phyloP scores from a whole-genome alignment of 1,284 basidiomycete genomes.

The Thelephora terrestris region DNA sequence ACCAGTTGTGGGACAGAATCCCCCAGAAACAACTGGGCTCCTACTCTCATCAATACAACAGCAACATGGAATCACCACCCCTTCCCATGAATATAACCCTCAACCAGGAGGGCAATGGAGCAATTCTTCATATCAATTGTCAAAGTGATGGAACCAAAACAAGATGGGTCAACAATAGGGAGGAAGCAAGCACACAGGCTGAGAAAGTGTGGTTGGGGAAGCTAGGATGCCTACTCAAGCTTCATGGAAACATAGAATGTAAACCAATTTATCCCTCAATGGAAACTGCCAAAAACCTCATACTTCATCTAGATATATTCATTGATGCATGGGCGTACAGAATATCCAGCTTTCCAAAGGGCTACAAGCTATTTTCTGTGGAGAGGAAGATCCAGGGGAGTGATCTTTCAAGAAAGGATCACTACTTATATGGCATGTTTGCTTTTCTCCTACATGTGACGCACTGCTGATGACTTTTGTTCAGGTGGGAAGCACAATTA shows the following conservation, averaged over 20 bases:
- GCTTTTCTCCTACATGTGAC: background rate
- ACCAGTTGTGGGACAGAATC: background rate
- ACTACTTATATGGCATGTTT: background rate
- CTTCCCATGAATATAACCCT: background rate
- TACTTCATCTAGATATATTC: background rate
- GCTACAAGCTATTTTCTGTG: background rate
- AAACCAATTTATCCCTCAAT: background rate
- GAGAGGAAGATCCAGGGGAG: background rate
- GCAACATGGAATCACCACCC: too few species aligned
- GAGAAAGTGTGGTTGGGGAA: background rate
- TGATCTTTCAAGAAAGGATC: background rate
- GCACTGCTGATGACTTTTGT: background rate
- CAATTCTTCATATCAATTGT: background rate
- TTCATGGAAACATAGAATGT: background rate
- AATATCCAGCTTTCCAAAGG: background rate
- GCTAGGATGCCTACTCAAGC: background rate
- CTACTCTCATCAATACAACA: background rate
- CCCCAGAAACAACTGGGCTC: background rate
- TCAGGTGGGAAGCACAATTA: background rate
- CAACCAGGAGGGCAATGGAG: background rate
- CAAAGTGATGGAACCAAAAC: background rate
- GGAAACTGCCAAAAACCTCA: background rate
- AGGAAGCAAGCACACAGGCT: background rate
- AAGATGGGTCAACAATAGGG: background rate
- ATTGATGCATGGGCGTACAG: background rate